Base-by-base conservation (phyloP, 148 eudicot genomes). In the Camellia sinensis region DNA sequence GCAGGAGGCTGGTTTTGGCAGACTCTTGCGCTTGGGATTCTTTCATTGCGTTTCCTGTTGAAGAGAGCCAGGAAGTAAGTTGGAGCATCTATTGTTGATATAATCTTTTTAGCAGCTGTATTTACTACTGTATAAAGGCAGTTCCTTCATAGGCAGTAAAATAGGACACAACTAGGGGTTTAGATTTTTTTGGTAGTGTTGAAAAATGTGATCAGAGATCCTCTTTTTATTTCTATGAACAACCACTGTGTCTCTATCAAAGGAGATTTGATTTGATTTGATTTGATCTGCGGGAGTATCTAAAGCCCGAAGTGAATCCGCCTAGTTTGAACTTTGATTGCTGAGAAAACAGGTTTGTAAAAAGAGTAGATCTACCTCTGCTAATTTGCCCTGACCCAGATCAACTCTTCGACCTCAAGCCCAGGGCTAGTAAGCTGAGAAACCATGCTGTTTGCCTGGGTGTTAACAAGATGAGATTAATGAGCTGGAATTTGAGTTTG, bases 41-140 rank as follows among this genome's bases (percentile, higher is more conserved):
- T 74, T 59, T 74, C 77, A 41, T 59, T 74, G 46, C 66, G 77
- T 5, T 59, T 74, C 6, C 48, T 74, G 52, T 74, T 74, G 66
- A 74, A 74, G 66, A 92, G 92, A 83, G 94, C 91, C 40, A 83
- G 65, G 70, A 73, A 61, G 79, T 63, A 85, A 67, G 46, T 48
- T 52, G 61, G 18, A 54, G n/a, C 12, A 2, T 45, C 13, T 44
- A 15, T 44, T 12, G 40, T n/a, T n/a, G n/a, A 62, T 75, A 37
- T 3, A 72, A 50, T 22, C 41, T 6, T 13, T 21, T n/a, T 48
- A 41, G 54, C 73, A 10, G 12, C 22, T 18, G 63, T 18, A 60
- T 14, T 60, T 60, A 60, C 21, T 19, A 48, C 56, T 71, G 13
- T 10, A 21, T 71, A 11, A 9, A 2, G 8, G n/a, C 56, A 69